Base-by-base conservation (phyloP, 495 filamentous ascomycete species). In the Lentithecium fluviatile region DNA sequence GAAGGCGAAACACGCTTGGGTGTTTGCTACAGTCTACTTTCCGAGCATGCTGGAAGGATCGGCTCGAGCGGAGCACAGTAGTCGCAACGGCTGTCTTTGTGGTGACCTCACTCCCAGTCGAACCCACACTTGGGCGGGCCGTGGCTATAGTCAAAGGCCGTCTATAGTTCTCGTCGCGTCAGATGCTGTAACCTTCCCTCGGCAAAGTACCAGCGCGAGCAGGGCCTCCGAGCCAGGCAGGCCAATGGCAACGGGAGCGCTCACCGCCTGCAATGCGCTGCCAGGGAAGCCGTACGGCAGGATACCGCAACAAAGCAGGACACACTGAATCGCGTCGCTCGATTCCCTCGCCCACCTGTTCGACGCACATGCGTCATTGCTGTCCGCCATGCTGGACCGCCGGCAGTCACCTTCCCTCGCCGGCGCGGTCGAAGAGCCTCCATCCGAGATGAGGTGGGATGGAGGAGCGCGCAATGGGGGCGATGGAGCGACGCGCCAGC, bases 251-350 rank as follows among this genome's bases (percentile, higher is more conserved):
- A 20, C 6, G 3, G 40, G 40, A 20, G 3, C 19, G 40, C 40
- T 43, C 40, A 43, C 40, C 40, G 40, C 40, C 40, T 43, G 4
- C 5, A 20, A 43, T 43, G 15, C 40, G 40, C 4, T 43, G 40
- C 19, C n/a, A n/a, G n/a, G n/a, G n/a, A n/a, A n/a, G n/a, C n/a
- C n/a, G n/a, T n/a, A n/a, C n/a, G n/a, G 40, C 13, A 43, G 40
- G 15, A 52, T 52, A 7, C 49, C 52, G 56, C 56, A 55, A 47
- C 32, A 45, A 60, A 56, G 58, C 57, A 66, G 57, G 57, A 61
- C 63, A 66, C 57, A 61, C 56, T 58, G 51, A 48, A 43, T 53
- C 19, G 54, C 29, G 49, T 48, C 46, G 50, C 58, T 53, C 40
- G 49, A 26, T 23, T 32, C 34, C 43, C 29, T 55, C 43, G 43